phyloP scores from a whole-genome alignment of 2,329 filamentous ascomycete genomes.

The Trichoderma polysporum region DNA sequence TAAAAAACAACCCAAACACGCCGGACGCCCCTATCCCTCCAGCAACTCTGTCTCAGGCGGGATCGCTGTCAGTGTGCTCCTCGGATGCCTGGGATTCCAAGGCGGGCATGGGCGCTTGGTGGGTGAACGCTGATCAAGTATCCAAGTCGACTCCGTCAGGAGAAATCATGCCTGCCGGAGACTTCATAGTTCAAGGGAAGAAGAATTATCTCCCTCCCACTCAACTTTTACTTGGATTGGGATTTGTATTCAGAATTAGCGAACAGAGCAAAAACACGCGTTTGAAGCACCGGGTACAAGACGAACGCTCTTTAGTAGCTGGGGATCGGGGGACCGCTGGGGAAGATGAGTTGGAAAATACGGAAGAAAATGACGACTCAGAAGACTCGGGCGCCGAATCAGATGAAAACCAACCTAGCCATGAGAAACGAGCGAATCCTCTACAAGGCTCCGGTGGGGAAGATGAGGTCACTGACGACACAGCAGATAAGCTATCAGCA shows the following conservation, averaged over 20 bases:
- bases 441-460: slow-evolving; percentile 34
- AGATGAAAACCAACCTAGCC: slow-evolving; percentile 34
- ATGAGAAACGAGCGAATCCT: slow-evolving; percentile 38
- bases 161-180: slow-evolving; percentile 75
- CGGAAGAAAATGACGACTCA: slow-evolving; percentile 29
- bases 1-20: slow-evolving; percentile 80
- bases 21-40: slow-evolving; percentile 87
- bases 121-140: slow-evolving; percentile 88
- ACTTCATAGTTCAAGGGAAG: slow-evolving; percentile 78
- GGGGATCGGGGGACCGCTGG: slow-evolving; percentile 20
- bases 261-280: slow-evolving; percentile 83
- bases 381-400: slow-evolving; percentile 34
- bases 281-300: slow-evolving; percentile 60
- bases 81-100: slow-evolving; percentile 96
- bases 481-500: slow-evolving; percentile 28
- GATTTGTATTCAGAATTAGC: slow-evolving; percentile 82
- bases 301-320: slow-evolving; percentile 26
- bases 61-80: slow-evolving; percentile 77
- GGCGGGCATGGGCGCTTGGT: slow-evolving; percentile 93
- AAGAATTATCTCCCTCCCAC: slow-evolving; percentile 91
- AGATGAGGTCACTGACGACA: slow-evolving; percentile 31
- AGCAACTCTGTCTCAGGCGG: slow-evolving; percentile 86
- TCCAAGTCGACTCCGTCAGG: slow-evolving; percentile 79
- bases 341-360: slow-evolving; percentile 26
- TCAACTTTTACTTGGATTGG: slow-evolving; percentile 83